These are phyloP conservation scores for Talaromyces sp. DNA, from an alignment of 2,329 filamentous ascomycete species.

Conservation along the genomic window DNA sequence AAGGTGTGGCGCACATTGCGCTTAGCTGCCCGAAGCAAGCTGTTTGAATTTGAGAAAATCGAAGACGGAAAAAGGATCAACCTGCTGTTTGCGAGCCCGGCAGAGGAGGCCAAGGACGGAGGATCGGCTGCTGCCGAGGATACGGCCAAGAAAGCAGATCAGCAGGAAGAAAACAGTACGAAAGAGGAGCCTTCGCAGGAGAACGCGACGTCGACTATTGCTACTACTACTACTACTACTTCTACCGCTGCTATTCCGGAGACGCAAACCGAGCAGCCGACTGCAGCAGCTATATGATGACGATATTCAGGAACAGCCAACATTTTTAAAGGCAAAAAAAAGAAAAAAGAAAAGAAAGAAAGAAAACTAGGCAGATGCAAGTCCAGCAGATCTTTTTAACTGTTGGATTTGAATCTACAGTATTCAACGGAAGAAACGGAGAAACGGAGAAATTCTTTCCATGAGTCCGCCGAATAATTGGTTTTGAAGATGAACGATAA, in stretches of 20 bases:
- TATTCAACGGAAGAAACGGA: no score
- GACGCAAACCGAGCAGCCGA: not conserved
- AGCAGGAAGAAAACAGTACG: not conserved
- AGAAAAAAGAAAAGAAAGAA: no score
- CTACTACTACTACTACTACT: not conserved
- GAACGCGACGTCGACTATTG: not conserved
- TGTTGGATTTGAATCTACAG: not conserved
- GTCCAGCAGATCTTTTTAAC: no score
- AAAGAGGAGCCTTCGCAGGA: not conserved
- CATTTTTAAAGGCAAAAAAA: no score
- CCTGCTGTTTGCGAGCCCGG: conserved; percentile 38
- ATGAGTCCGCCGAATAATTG: not conserved
- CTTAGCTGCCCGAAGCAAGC: conserved; percentile 66
- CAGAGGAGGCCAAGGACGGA: conserved; percentile 19
- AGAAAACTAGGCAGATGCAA: no score
- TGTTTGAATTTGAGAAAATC: conserved; percentile 79
- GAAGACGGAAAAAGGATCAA: conserved; percentile 71
- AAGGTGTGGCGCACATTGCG: conserved; percentile 87
- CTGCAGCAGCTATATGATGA: not conserved
- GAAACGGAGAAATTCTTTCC: not conserved
- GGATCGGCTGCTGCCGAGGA: conserved; percentile 23
- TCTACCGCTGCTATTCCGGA: not conserved
- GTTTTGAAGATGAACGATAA: not conserved
- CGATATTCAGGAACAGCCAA: not conserved
- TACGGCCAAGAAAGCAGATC: conserved; percentile 15